A percentile compares a stretch with the other conserved stretches of the same genome.
These are phyloP conservation scores for Thalassiosira exigua DNA, from an alignment of 352 stramenopile species.

Conservation along the genomic window DNA sequence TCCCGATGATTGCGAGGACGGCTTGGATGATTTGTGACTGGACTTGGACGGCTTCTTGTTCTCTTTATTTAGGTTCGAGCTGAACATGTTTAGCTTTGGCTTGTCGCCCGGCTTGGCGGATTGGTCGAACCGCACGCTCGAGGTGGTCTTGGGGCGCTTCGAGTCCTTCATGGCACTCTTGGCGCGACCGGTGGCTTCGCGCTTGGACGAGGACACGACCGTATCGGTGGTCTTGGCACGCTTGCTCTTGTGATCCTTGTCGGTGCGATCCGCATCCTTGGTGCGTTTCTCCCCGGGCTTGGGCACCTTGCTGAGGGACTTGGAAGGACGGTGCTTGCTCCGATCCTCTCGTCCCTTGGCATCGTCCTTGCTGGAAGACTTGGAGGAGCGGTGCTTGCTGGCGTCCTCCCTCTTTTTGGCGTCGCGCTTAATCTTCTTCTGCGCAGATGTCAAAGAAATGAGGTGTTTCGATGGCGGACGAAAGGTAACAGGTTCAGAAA, in stretches of 20 bases:
- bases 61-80: no score
- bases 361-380: constrained; percentile 29
- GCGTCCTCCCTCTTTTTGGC: constrained; percentile 8
- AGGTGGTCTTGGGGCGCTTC: constrained; percentile 31
- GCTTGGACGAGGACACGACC: constrained; percentile 13
- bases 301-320: constrained; percentile 10
- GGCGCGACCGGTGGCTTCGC: constrained; percentile 27
- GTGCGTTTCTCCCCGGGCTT: constrained; percentile 6
- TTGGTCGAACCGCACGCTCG: constrained; percentile 49
- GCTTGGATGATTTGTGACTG: no score
- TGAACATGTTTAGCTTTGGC: no score
- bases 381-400: constrained; percentile 20
- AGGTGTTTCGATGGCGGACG: neutral
- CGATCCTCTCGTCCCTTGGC: constrained; percentile 12
- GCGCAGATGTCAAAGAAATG: neutral
- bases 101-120: no score
- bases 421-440: constrained; percentile 30
- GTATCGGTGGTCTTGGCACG: constrained; percentile 20
- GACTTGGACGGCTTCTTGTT: no score
- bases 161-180: constrained; percentile 50
- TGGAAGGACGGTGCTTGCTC: constrained; percentile 15
- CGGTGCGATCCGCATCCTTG: neutral
- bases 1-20: no score
- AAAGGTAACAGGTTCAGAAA: neutral
- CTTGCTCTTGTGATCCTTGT: constrained; percentile 28